Evolutionary conservation across 495 filamentous ascomycete genomes (phyloP).

Genomic region (Terfezia boudieri): DNA sequence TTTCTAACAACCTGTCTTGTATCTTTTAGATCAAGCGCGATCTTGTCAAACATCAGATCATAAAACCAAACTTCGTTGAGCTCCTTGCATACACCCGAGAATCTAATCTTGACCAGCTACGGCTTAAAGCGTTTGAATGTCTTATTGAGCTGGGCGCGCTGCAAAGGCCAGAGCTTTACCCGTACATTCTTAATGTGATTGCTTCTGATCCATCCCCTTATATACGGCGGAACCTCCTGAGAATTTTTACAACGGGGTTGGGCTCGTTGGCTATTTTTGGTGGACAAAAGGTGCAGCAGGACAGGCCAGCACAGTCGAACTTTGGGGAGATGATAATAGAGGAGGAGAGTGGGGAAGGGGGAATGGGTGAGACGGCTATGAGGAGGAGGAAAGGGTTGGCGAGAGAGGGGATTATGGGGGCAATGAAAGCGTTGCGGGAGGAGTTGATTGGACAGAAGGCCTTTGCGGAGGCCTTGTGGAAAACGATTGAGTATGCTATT

Average conservation of each 20-base stretch:
- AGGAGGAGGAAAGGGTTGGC: constrained; percentile 36
- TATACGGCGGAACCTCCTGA: constrained; percentile 45
- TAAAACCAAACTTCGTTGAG: constrained; percentile 35
- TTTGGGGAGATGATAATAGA: constrained; percentile 58
- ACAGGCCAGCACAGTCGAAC: constrained; percentile 15
- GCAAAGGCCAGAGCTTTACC: constrained; percentile 35
- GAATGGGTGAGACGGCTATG: constrained; percentile 29
- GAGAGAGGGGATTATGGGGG: constrained; percentile 52
- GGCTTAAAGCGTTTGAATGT: constrained; percentile 60
- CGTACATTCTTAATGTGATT: constrained; percentile 47
- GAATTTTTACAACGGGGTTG: constrained; percentile 44
- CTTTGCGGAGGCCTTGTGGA: background rate
- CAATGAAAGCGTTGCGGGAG: constrained; percentile 47
- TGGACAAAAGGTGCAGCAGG: constrained; percentile 16
- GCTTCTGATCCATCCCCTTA: constrained; percentile 62
- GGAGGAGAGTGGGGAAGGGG: constrained; percentile 37
- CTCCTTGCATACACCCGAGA: constrained; percentile 63
- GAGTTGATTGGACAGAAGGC: constrained; percentile 30
- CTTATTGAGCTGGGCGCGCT: constrained; percentile 59
- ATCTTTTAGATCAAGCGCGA: constrained; percentile 5
- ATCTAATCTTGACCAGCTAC: constrained; percentile 56
- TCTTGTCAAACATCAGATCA: constrained; percentile 49
- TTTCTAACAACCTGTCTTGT: too few relatives aligned
- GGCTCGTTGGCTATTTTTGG: constrained; percentile 65
- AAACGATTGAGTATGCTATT: background rate